Conservation (phyloP, 768 basidiomycete genomes). For the Rhizopogon vinicolor region DNA sequence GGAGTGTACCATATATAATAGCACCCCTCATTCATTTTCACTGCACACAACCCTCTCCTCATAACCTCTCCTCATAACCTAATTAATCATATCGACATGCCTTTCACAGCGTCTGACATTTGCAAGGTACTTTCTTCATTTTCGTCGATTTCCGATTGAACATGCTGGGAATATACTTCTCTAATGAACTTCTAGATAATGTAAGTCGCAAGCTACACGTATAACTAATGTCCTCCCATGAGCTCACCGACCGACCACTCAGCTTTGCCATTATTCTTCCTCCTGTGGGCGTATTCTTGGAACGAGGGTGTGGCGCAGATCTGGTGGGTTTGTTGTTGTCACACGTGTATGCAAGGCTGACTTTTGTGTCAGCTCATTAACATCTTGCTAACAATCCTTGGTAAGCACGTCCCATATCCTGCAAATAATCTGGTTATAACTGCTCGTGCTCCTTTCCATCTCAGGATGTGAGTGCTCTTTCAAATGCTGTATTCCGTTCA, state of each 20-base stretch:
- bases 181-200: slow-evolving; percentile 34
- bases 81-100: slow-evolving; percentile 37
- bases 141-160: background rate
- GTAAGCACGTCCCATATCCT: slow-evolving; percentile 28
- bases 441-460: background rate
- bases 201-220: slow-evolving; percentile 19
- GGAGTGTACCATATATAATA: background rate
- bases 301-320: slow-evolving; percentile 79
- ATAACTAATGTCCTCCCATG: background rate
- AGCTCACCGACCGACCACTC: slow-evolving; percentile 11
- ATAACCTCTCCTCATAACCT: background rate
- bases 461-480: slow-evolving; percentile 48
- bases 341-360: background rate
- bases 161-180: background rate
- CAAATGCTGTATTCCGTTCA: background rate
- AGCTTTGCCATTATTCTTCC: slow-evolving; percentile 72
- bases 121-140: slow-evolving; percentile 54
- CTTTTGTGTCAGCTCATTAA: slow-evolving; percentile 50
- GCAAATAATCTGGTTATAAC: background rate
- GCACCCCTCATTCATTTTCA: slow-evolving; percentile 2
- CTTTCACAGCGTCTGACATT: slow-evolving; percentile 70
- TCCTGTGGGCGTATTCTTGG: slow-evolving; percentile 84
- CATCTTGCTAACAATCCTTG: slow-evolving; percentile 72
- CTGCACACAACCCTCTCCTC: slow-evolving; percentile 6
- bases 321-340: slow-evolving; percentile 43